These are phyloP conservation scores for Didymella exigua DNA, from an alignment of 2,329 filamentous ascomycete genomes.

Conservation along the genomic window DNA sequence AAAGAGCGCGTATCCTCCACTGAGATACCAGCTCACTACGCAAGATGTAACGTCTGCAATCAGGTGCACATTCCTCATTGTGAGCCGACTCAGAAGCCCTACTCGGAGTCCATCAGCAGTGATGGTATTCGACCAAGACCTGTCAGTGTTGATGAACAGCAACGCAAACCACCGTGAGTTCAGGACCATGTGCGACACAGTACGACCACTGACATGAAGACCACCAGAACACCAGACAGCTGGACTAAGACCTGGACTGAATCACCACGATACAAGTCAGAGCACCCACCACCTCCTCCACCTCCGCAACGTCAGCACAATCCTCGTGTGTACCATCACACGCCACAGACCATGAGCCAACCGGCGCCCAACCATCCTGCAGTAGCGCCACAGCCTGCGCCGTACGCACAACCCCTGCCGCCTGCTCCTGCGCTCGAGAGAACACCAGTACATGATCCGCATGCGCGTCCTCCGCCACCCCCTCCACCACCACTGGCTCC, in stretches of 20 bases:
- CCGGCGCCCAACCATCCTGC: constrained; percentile 25
- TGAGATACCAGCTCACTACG: constrained; percentile 22
- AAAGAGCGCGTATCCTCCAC: constrained; percentile 64
- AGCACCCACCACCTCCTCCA: constrained; percentile 16
- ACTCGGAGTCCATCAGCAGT: constrained; percentile 36
- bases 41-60: constrained; percentile 27
- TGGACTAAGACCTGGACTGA: constrained; percentile 10
- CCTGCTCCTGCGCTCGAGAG: constrained; percentile 53
- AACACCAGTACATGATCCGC: constrained; percentile 23
- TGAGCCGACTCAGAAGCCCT: constrained; percentile 25
- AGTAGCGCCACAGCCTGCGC: constrained; percentile 16
- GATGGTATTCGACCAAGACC: constrained; percentile 56
- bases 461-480: constrained; percentile 22
- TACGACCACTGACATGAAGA: neutral
- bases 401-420: constrained; percentile 5
- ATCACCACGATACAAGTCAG: constrained; percentile 10
- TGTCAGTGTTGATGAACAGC: constrained; percentile 54
- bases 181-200: neutral
- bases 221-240: constrained; percentile 4
- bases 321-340: constrained; percentile 40
- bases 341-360: constrained; percentile 33
- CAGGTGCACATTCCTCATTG: constrained; percentile 41
- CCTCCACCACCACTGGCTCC: constrained; percentile 27
- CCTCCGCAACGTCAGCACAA: constrained; percentile 35
- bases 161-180: constrained; percentile 31